Base-by-base conservation (phyloP, 2,329 filamentous ascomycete genomes). In the Colletotrichum filicis region DNA sequence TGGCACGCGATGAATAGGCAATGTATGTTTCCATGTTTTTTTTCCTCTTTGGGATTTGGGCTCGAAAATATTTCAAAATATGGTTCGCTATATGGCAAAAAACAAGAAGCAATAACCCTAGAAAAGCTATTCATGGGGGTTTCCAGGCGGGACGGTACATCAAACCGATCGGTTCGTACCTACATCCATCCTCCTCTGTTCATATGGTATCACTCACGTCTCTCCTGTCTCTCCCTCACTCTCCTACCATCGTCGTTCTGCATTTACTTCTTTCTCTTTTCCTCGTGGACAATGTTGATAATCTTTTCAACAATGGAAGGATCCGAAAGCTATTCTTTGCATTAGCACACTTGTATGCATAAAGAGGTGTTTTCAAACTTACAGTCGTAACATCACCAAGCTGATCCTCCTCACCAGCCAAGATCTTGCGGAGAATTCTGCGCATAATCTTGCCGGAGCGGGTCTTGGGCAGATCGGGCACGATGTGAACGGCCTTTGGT, bases 361-460 rank as follows among this genome's bases (percentile, higher is more conserved):
- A 19, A 19, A 16, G 1, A 16, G 7, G 58, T 42, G 58, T 35
- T 60, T 73, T 87, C 93, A 87, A 63, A 32, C 61, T 64, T 88
- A 97, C 94, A 77, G 97, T 98, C 24, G 94, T 94, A 46, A 89
- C 97, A 80, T 99, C 97, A 78, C 97, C 97, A 66, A 99, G 88
- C 85, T 97, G 95, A 83, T 99, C 97, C 85, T 98, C 96, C 87
- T 99, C 97, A 46, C 96, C 96, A 19, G 95, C 95, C 77, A 99
- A 85, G 80, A 99, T 97, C 94, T 99, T 99, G 79, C 97, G 91
- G 87, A 99, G 85, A 80, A 99, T 97, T 76, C 97, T 92, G 75
- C 97, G 91, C 97, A 99, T 99, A 80, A 99, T 99, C 93, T 99
- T 99, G 77, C 97, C 97, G 78, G 94, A 97, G 78, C 97, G 90